phyloP scores from a whole-genome alignment of 2,329 filamentous ascomycete genomes.

The Aspergillus jensenii region DNA sequence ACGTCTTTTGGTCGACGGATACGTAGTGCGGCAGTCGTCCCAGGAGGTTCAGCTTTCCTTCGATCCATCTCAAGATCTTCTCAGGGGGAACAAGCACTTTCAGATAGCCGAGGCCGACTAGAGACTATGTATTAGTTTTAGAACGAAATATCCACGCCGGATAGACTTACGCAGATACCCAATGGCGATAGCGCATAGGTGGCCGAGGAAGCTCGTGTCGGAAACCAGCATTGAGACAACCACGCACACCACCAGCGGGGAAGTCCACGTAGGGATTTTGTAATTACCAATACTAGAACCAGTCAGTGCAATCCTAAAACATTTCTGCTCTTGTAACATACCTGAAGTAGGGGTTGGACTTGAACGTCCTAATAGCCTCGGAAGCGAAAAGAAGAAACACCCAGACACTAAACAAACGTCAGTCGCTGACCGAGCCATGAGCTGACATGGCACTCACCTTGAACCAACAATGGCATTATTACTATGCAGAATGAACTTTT shows the following conservation, averaged over 20 bases:
- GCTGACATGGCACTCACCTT: constrained; percentile 56
- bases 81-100: constrained; percentile 89
- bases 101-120: constrained; percentile 83
- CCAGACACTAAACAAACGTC: constrained; percentile 68
- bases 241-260: constrained; percentile 74
- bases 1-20: constrained; percentile 93
- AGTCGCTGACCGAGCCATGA: background rate
- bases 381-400: constrained; percentile 83
- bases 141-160: background rate
- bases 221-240: constrained; percentile 76
- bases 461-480: constrained; percentile 79
- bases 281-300: constrained; percentile 53
- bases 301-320: constrained; percentile 12
- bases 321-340: constrained; percentile 28
- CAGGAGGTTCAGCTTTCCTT: constrained; percentile 82
- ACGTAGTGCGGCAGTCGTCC: constrained; percentile 87
- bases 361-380: constrained; percentile 83
- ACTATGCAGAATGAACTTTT: constrained; percentile 67
- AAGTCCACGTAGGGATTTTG: constrained; percentile 88
- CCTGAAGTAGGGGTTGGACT: constrained; percentile 74
- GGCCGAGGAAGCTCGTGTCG: constrained; percentile 79
- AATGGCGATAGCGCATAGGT: constrained; percentile 77
- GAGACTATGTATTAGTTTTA: constrained; percentile 9
- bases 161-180: constrained; percentile 76
- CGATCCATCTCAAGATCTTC: constrained; percentile 81